phyloP scores from a whole-genome alignment of 2,329 filamentous ascomycete species.

The Sclerotinia borealis region DNA sequence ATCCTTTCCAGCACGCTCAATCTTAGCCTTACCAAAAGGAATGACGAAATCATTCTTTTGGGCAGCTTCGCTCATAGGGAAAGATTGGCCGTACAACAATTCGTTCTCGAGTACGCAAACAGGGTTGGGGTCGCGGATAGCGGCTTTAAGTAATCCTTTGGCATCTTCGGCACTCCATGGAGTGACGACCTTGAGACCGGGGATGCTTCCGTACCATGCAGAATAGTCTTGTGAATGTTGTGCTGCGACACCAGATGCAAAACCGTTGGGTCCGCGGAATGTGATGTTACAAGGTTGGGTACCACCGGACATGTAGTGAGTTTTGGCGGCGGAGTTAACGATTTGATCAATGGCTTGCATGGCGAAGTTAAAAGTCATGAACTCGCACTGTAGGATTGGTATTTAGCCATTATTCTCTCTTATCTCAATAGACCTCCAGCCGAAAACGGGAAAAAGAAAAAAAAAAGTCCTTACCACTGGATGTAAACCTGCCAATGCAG shows the following conservation, averaged over 20 bases:
- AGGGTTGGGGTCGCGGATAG: constrained; percentile 96
- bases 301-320: constrained; percentile 99
- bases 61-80: constrained; percentile 95
- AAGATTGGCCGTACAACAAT: constrained; percentile 84
- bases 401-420: constrained; percentile 1
- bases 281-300: constrained; percentile 99
- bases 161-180: constrained; percentile 97
- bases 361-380: constrained; percentile 99
- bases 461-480: constrained; percentile 65
- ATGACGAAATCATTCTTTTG: constrained; percentile 96
- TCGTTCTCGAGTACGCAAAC: constrained; percentile 88
- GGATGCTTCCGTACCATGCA: constrained; percentile 97
- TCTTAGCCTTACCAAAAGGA: constrained; percentile 98
- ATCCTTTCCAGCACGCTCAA: constrained; percentile 93
- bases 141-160: constrained; percentile 95
- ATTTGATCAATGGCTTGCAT: constrained; percentile 99
- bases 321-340: constrained; percentile 98
- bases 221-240: constrained; percentile 99
- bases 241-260: constrained; percentile 88
- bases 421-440: neutral
- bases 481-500: constrained; percentile 88
- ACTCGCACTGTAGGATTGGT: constrained; percentile 66
- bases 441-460: constrained; percentile 5
- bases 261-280: constrained; percentile 98
- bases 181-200: constrained; percentile 91